Evolutionary conservation across 805 yeast species (phyloP).

Genomic region (Cyberlindnera mycetangii): DNA sequence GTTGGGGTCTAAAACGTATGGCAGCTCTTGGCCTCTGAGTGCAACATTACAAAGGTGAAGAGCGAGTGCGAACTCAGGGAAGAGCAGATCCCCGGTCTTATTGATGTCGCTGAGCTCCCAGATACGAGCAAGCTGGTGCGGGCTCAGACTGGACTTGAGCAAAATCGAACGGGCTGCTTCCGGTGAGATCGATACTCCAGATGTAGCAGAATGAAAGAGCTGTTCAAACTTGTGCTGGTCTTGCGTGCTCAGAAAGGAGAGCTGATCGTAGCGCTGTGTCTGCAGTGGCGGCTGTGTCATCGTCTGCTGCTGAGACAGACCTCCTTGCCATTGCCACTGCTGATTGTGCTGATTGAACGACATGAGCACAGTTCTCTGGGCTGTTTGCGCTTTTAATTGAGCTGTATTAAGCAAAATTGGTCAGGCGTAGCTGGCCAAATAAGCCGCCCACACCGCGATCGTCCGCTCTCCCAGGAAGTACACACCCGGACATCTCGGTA

Average conservation of each 20-base stretch:
- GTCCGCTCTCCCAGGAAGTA: no score
- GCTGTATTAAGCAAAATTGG: background rate
- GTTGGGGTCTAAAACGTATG: slow-evolving; percentile 64
- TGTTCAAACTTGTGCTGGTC: slow-evolving; percentile 86
- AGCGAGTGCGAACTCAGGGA: slow-evolving; percentile 93
- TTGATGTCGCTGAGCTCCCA: slow-evolving; percentile 91
- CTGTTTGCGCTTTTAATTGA: background rate
- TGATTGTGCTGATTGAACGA: background rate
- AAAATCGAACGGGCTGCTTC: slow-evolving; percentile 75
- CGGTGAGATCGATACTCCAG: slow-evolving; percentile 54
- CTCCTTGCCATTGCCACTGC: background rate
- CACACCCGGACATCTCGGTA: background rate
- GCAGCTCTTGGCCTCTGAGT: slow-evolving; percentile 74
- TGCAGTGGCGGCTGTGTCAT: background rate
- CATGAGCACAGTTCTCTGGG: background rate
- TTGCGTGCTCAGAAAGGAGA: slow-evolving; percentile 77
- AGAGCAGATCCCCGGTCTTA: slow-evolving; percentile 77
- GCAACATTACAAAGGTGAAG: slow-evolving; percentile 80
- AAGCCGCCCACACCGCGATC: background rate
- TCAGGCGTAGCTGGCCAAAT: background rate
- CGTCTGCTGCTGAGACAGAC: background rate
- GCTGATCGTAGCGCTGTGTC: slow-evolving; percentile 35
- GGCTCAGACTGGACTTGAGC: slow-evolving; percentile 72
- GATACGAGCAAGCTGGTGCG: slow-evolving; percentile 74
- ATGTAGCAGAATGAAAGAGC: slow-evolving; percentile 76